Evolutionary conservation across 345 rosid species (phyloP).

Genomic region (Kernera saxatilis): DNA sequence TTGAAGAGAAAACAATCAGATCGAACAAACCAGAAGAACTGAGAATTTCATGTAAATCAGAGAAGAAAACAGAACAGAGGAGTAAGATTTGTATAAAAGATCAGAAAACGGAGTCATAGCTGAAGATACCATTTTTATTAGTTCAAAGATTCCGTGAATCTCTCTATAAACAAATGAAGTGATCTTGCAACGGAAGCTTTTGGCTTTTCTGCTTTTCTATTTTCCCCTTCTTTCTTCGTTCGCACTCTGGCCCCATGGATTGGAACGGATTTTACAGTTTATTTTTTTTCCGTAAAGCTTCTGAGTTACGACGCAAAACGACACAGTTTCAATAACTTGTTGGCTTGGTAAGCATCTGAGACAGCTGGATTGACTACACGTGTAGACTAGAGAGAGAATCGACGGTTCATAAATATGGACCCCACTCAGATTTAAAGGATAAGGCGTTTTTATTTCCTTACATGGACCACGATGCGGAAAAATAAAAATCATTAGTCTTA

Average conservation of each 20-base stretch:
- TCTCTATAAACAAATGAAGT: not conserved
- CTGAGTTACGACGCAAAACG: slow-evolving; percentile 2
- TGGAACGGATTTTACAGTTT: slow-evolving; percentile 17
- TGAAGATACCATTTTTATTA: slow-evolving; percentile 19
- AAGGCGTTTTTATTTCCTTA: not conserved
- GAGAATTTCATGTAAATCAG: not conserved
- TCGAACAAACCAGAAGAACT: not conserved
- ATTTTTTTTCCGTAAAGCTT: not conserved
- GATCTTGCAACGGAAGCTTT: slow-evolving; percentile 27
- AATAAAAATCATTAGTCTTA: slow-evolving; percentile 23
- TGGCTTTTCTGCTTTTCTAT: slow-evolving; percentile 16
- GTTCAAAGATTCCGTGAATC: slow-evolving; percentile 26
- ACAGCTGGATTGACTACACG: slow-evolving; percentile 17
- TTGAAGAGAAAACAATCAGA: not conserved
- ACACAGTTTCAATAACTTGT: slow-evolving; percentile 22
- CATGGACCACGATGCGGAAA: not conserved
- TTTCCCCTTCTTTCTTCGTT: slow-evolving; percentile 9
- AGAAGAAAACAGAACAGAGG: slow-evolving; percentile 6
- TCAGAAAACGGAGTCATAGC: not conserved
- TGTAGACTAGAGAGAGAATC: not conserved
- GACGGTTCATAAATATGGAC: slow-evolving; percentile 10
- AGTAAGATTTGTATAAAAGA: not conserved
- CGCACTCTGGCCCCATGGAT: slow-evolving; percentile 23
- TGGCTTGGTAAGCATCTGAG: slow-evolving; percentile 22
- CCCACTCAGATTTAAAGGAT: slow-evolving; percentile 12